A percentile compares a stretch with the other conserved stretches of the same genome.
These are phyloP conservation scores for Nigrospora oryzae DNA, from an alignment of 2,329 filamentous ascomycete species.

Conservation along the genomic window DNA sequence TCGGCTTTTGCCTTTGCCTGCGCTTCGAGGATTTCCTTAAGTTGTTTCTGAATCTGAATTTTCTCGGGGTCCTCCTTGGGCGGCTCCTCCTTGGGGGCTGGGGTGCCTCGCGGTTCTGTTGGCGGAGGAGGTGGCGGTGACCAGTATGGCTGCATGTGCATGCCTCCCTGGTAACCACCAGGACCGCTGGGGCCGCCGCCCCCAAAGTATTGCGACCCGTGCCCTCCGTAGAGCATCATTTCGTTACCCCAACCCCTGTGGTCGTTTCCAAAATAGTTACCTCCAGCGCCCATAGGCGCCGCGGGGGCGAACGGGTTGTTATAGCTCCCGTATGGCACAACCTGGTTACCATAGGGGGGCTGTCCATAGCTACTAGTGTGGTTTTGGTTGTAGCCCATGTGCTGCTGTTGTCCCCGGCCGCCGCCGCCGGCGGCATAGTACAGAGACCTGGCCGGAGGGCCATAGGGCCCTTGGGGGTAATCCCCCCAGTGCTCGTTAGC, in stretches of 20 bases:
- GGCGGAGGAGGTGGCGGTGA: conserved; percentile 26
- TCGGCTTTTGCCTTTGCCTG: conserved; percentile 36
- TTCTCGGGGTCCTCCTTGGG: conserved; percentile 43
- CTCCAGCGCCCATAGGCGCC: conserved; percentile 15
- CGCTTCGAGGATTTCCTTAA: conserved; percentile 40
- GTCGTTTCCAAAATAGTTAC: conserved; percentile 34
- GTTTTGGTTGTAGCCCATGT: conserved; percentile 36
- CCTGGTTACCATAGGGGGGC: conserved; percentile 27
- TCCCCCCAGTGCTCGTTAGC: conserved; percentile 37
- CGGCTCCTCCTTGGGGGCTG: conserved; percentile 5
- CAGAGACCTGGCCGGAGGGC: conserved; percentile 2
- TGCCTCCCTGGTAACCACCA: background rate
- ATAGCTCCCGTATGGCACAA: conserved; percentile 35
- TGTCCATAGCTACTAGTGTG: conserved; percentile 35
- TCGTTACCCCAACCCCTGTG: conserved; percentile 16
- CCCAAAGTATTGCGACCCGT: conserved; percentile 31
- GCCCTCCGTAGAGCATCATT: conserved; percentile 27
- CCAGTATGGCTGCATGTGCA: conserved; percentile 22
- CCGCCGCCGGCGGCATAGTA: conserved; percentile 19
- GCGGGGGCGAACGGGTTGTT: conserved; percentile 21
- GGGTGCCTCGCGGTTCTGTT: conserved; percentile 10
- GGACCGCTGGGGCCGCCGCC: conserved; percentile 21
- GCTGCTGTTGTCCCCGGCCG: conserved; percentile 7
- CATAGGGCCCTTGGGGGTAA: background rate
- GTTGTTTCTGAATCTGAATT: conserved; percentile 51